Evolutionary conservation across 2,329 filamentous ascomycete species (phyloP).

Genomic region (Trichoderma breve): DNA sequence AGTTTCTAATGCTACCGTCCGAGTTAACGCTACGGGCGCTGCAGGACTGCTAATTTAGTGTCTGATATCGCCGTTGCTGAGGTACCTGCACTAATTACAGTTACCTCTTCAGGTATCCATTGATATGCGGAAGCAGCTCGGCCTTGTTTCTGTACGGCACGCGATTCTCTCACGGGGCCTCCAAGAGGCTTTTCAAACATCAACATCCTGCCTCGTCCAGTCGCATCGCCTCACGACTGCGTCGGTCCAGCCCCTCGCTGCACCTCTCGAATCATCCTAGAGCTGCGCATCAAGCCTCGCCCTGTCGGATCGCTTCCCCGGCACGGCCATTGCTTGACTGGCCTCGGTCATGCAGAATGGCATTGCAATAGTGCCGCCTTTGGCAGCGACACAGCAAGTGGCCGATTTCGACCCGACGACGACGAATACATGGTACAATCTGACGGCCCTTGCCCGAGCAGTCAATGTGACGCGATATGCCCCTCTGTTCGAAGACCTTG

Average conservation of each 20-base stretch:
- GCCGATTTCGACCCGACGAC: slow-evolving; percentile 10
- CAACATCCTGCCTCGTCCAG: background rate
- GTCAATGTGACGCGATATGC: slow-evolving; percentile 59
- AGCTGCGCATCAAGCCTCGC: background rate
- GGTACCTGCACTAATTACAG: slow-evolving; percentile 7
- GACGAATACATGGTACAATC: slow-evolving; percentile 45
- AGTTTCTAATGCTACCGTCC: background rate
- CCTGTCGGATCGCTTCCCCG: slow-evolving; percentile 1
- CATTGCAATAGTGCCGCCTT: slow-evolving; percentile 18
- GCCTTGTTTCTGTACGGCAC: background rate
- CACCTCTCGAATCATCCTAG: background rate
- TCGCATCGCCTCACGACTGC: background rate
- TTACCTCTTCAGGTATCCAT: background rate
- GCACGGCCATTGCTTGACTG: slow-evolving; percentile 19
- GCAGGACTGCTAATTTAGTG: background rate
- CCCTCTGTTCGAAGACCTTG: slow-evolving; percentile 66
- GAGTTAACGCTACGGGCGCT: background rate
- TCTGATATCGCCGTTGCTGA: background rate
- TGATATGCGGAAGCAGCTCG: background rate
- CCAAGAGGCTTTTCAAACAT: background rate
- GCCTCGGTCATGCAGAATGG: slow-evolving; percentile 20
- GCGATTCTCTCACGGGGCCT: background rate
- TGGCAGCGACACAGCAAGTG: slow-evolving; percentile 11
- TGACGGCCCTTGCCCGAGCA: slow-evolving; percentile 50
- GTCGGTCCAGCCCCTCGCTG: background rate